Evolutionary conservation across 2,329 filamentous ascomycete genomes (phyloP), one percentile per base, ranked within the genome.

Genomic region (Fusarium sp.): DNA sequence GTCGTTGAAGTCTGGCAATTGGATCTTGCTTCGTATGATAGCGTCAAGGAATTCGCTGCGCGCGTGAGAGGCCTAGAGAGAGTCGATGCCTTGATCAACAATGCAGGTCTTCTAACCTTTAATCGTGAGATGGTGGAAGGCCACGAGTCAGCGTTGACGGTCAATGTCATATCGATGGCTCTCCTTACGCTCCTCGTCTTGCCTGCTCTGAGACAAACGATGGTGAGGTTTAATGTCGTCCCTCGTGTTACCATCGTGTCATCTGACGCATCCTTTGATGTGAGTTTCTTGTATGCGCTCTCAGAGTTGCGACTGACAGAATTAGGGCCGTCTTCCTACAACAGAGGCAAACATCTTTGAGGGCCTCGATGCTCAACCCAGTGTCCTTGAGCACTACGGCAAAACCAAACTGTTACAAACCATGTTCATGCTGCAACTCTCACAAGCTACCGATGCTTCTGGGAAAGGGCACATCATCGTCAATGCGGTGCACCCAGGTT

Each of bases 151-250:
- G 81, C 77, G 29, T 72, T 85, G 51, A 82, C 81, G 6, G 79
- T 86, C 47, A 86, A 87, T 69, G 81, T 85, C 20, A 75, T 87
- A 37, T 79, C 79, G 5, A 86, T 82, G 0, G 81, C 83, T 37
- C 74, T 86, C 29, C 76, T 86, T 56, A 79, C 80, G 0, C 44
- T 86, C 13, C 65, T 81, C 52, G 67, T 85, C 22, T 72, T 87
- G 22, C 84, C 84, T 2, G 69, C 74, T 25, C 66, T 87, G 69
- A 77, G 78, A 22, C 74, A 74, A 14, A 81, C 80, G 11, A 80
- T 79, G 3, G 71, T 55, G 6, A 72, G 67, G 56, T 74, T 76
- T 55, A 81, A 80, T 16, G 61, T 77, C 8, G 71, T 67, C 49
- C 80, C 83, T 16, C 77, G 78, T 22, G 56, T 85, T 6, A 74